phyloP scores from a whole-genome alignment of 768 basidiomycete species.

The Tubosaeta sp. region DNA sequence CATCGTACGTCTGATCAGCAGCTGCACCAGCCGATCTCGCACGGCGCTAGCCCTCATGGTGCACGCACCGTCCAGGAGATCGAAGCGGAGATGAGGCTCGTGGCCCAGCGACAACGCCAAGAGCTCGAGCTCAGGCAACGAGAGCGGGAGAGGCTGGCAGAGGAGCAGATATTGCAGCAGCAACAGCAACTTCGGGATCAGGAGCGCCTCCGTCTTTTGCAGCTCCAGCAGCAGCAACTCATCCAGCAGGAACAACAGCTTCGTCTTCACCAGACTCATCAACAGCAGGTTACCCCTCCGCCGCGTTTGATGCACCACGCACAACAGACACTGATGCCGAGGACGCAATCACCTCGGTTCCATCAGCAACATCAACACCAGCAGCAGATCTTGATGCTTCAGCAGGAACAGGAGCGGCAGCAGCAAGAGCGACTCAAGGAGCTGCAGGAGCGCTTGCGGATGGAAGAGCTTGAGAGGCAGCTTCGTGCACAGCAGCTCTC shows the following conservation, averaged over 20 bases:
- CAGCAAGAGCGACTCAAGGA: constrained; percentile 55
- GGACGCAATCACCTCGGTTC: constrained; percentile 76
- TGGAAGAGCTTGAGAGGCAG: constrained; percentile 66
- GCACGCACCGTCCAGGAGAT: constrained; percentile 75
- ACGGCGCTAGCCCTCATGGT: constrained; percentile 33
- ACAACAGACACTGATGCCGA: constrained; percentile 36
- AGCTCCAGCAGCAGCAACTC: constrained; percentile 43
- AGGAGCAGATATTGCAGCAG: constrained; percentile 37
- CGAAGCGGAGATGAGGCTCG: constrained; percentile 77
- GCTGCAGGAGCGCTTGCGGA: constrained; percentile 58
- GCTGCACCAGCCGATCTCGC: constrained; percentile 32
- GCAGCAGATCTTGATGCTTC: constrained; percentile 62
- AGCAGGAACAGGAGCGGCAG: constrained; percentile 62
- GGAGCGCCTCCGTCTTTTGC: constrained; percentile 37
- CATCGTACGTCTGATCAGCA: constrained; percentile 36
- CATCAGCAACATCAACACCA: constrained; percentile 72
- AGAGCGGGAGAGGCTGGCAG: constrained; percentile 37
- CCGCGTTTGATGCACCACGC: constrained; percentile 56
- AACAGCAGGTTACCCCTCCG: constrained; percentile 51
- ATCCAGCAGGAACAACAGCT: constrained; percentile 33
- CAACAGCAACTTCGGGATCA: constrained; percentile 40
- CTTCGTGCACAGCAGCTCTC: constrained; percentile 51
- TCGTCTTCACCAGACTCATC: constrained; percentile 37
- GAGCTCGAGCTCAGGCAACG: constrained; percentile 45
- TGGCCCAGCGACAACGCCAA: constrained; percentile 43